phyloP scores from a whole-genome alignment of 371 early-diverging fungal genomes.

The Mortierella sp. region DNA sequence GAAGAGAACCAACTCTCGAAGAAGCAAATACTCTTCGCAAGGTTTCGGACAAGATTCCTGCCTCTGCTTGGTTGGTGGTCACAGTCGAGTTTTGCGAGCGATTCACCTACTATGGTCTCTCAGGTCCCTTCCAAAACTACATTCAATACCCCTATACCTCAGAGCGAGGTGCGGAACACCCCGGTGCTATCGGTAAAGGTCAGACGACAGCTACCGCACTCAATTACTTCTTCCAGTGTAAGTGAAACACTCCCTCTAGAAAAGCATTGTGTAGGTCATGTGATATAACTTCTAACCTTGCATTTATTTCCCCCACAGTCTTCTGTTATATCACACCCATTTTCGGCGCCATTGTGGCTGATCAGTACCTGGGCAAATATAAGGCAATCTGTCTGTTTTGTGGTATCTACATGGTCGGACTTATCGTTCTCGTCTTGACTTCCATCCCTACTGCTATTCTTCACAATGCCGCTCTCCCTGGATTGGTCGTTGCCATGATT shows the following conservation, averaged over 20 bases:
- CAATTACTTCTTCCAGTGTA: conserved; percentile 79
- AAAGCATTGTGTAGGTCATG: neutral
- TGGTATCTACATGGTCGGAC: conserved; percentile 75
- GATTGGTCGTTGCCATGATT: conserved; percentile 73
- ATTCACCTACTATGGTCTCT: conserved; percentile 75
- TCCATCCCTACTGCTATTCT: conserved; percentile 69
- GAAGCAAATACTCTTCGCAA: conserved; percentile 39
- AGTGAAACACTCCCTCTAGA: conserved; percentile 8
- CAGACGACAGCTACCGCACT: conserved; percentile 76
- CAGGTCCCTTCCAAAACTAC: conserved; percentile 59
- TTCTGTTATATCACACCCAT: conserved; percentile 85
- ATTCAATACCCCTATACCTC: conserved; percentile 53
- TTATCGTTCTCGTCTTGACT: conserved; percentile 75
- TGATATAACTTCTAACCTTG: neutral
- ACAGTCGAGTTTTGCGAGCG: conserved; percentile 75
- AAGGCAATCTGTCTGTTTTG: conserved; percentile 78
- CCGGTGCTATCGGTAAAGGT: conserved; percentile 72
- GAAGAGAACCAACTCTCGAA: conserved; percentile 36
- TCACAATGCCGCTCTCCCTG: conserved; percentile 69
- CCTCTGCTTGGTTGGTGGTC: conserved; percentile 66
- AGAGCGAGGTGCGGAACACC: conserved; percentile 35
- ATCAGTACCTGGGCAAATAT: conserved; percentile 84
- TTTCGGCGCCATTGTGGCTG: conserved; percentile 85
- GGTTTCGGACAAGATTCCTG: conserved; percentile 60
- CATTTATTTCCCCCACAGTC: conserved; percentile 35